phyloP scores from a whole-genome alignment of 176 grass and related monocot species.

The Guadua angustifolia region DNA sequence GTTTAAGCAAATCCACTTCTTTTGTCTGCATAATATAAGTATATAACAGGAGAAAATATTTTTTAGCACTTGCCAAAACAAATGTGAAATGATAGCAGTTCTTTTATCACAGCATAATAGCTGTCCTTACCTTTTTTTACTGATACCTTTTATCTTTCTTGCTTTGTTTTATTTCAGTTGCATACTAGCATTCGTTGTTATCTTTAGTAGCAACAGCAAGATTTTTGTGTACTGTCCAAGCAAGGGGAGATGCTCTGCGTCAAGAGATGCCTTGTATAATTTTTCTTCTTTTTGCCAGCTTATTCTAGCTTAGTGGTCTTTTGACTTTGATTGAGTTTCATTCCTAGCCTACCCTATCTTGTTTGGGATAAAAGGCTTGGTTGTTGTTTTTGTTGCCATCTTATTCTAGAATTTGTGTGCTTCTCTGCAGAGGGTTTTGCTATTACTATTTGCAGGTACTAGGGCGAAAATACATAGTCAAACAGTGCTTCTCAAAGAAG shows the following conservation, averaged over 20 bases:
- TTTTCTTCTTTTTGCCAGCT: neutral
- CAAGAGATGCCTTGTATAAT: neutral
- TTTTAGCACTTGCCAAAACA: neutral
- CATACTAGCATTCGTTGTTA: neutral
- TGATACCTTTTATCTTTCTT: neutral
- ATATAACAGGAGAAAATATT: neutral
- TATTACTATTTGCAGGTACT: neutral
- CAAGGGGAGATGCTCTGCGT: neutral
- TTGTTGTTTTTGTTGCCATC: neutral
- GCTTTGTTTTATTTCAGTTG: neutral
- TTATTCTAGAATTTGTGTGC: neutral
- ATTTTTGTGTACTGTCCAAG: neutral
- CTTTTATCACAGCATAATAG: neutral
- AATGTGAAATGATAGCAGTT: neutral
- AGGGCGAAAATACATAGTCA: neutral
- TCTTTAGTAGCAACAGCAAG: neutral
- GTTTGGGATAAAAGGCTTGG: no score
- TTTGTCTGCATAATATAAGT: neutral
- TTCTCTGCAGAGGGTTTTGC: neutral
- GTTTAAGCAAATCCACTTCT: neutral
- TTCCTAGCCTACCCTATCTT: no score
- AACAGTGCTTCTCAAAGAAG: neutral
- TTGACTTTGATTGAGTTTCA: no score
- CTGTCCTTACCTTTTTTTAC: neutral
- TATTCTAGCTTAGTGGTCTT: neutral